Evolutionary conservation across 371 early-diverging fungal species (phyloP), one percentile per base, ranked within the genome.

Genomic region (Lichtheimia hyalospora): DNA sequence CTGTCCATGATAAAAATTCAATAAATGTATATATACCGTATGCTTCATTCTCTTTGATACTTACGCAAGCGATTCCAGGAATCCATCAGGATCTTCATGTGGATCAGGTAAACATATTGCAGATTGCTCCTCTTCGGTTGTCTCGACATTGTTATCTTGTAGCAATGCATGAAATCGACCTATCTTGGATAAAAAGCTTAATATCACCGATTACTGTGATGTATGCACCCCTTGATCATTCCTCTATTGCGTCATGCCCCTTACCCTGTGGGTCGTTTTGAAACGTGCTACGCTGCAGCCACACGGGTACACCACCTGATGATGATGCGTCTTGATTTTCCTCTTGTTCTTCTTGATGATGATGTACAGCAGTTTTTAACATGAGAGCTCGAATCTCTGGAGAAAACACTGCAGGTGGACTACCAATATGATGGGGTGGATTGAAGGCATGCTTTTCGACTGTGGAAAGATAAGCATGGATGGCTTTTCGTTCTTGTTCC

Each of bases 91-190:
- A 54, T 83, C 75, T 46, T 69, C 58, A n/a, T 64, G 49, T n/a
- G 83, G 83, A 62, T 76, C 64, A 1, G 77, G 77, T 51, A 80
- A 55, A 39, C n/a, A 3, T n/a, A 27, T 39, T 18, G 40, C 23
- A 3, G 34, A 41, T 46, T 46, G 21, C 7, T 18, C 53, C 10
- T 34, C 28, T 6, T 46, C 46, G 2, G n/a, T 46, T 25, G 44
- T 14, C 16, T 44, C 27, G 23, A 24, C 44, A 43, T 65, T n/a
- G 52, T 74, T 72, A 42, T 71, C 74, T n/a, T 64, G 50, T 15
- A 78, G 52, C 28, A 81, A 64, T n/a, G 76, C 74, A 67, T 78
- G 70, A 52, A 70, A 78, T 56, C 75, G 68, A 48, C 70, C 75
- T 74, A 64, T 51, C 41, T 46, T 44, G 42, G 43, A 13, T 50